Percentiles rank a stretch among this genome's conserved stretches.
Evolutionary conservation across 1,284 basidiomycete species (phyloP).

Genomic region (Melampsora allii-populina): DNA sequence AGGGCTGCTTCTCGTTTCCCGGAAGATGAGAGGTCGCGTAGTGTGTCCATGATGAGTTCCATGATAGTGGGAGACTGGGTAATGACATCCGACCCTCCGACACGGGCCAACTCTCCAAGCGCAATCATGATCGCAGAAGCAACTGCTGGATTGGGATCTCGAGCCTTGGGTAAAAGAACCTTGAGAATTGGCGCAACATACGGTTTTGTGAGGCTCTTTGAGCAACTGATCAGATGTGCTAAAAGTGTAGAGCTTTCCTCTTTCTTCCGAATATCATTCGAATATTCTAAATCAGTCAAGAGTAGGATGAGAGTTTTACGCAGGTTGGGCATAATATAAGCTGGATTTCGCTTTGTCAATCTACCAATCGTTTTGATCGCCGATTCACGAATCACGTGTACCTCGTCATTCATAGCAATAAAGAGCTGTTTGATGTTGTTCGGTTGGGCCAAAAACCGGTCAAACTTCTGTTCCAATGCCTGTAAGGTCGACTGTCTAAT

Average conservation of each 20-base stretch:
- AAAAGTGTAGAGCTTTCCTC: conserved; percentile 89
- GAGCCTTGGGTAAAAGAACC: conserved; percentile 82
- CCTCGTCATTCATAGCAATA: conserved; percentile 96
- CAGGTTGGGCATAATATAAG: conserved; percentile 97
- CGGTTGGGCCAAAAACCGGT: conserved; percentile 96
- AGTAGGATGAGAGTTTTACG: conserved; percentile 95
- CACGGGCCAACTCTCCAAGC: conserved; percentile 86
- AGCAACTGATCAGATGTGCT: conserved; percentile 81
- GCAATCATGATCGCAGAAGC: conserved; percentile 91
- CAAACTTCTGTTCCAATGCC: conserved; percentile 88
- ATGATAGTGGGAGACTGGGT: conserved; percentile 81
- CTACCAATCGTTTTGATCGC: conserved; percentile 91
- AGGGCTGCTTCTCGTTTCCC: conserved; percentile 88
- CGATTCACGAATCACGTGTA: conserved; percentile 85
- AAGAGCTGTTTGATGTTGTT: conserved; percentile 97
- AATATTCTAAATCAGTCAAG: conserved; percentile 95
- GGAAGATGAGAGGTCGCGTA: conserved; percentile 76
- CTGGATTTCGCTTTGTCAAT: conserved; percentile 91
- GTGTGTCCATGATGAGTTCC: conserved; percentile 79
- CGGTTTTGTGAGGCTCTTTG: conserved; percentile 89
- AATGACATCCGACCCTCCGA: conserved; percentile 87
- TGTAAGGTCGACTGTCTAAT: conserved; percentile 87
- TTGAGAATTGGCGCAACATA: conserved; percentile 95
- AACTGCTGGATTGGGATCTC: conserved; percentile 78
- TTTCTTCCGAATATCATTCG: conserved; percentile 73